phyloP scores from a whole-genome alignment of 495 filamentous ascomycete species.

The Penicillium silybi region DNA sequence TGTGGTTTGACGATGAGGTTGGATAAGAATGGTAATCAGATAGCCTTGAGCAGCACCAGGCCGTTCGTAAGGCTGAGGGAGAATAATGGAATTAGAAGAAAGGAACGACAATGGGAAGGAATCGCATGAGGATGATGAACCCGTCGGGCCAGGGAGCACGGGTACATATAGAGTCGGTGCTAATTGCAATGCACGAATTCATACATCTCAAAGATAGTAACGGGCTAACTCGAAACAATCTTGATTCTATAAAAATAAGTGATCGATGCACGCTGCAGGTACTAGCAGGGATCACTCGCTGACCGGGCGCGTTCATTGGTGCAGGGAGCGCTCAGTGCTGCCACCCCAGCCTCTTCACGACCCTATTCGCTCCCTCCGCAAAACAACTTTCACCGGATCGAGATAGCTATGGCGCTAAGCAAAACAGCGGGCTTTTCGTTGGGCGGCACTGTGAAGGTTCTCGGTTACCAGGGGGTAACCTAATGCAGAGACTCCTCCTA shows the following conservation, averaged over 20 bases:
- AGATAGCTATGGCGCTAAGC: slow-evolving; percentile 26
- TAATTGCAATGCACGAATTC: slow-evolving; percentile 10
- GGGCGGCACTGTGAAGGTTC: slow-evolving; percentile 12
- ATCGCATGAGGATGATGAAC: slow-evolving; percentile 11
- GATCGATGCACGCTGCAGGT: slow-evolving; percentile 25
- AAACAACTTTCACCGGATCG: slow-evolving; percentile 21
- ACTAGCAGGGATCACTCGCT: slow-evolving; percentile 22
- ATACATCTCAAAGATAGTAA: slow-evolving; percentile 24
- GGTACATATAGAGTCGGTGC: slow-evolving; percentile 22
- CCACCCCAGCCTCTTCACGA: slow-evolving; percentile 11
- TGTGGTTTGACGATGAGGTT: not conserved
- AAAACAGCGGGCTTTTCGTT: slow-evolving; percentile 19
- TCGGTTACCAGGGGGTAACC: not conserved
- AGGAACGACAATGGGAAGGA: slow-evolving; percentile 11
- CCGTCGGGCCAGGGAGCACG: slow-evolving; percentile 5
- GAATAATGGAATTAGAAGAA: slow-evolving; percentile 6
- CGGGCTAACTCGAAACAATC: slow-evolving; percentile 23
- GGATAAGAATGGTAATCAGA: not conserved
- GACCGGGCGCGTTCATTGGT: slow-evolving; percentile 17
- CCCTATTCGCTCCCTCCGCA: slow-evolving; percentile 14
- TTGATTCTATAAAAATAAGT: slow-evolving; percentile 20
- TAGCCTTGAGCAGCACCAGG: slow-evolving; percentile 17
- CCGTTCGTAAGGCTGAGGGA: slow-evolving; percentile 2
- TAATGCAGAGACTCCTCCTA: slow-evolving; percentile 2
- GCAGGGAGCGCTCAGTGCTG: slow-evolving; percentile 15